phyloP scores from a whole-genome alignment of 2,329 filamentous ascomycete species.

The Stenocarpella maydis region DNA sequence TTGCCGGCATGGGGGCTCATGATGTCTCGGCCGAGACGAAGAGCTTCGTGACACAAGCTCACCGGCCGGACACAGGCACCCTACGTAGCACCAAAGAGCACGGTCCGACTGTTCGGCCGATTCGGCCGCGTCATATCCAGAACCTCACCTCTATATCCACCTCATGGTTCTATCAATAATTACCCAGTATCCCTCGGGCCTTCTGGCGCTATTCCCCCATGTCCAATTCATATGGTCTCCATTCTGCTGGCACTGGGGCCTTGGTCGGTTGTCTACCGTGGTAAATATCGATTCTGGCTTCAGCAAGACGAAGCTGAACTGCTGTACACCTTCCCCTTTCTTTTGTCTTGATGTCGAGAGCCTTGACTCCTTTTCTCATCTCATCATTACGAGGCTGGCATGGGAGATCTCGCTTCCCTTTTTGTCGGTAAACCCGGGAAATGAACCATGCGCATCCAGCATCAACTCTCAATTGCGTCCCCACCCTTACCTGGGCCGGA shows the following conservation, averaged over 20 bases:
- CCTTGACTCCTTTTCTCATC: not conserved
- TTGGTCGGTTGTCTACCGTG: not conserved
- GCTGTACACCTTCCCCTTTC: not conserved
- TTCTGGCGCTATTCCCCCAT: no score
- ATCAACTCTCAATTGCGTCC: not conserved
- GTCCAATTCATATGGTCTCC: not conserved
- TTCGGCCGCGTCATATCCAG: not conserved
- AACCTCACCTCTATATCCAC: not conserved
- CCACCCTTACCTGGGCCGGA: not conserved
- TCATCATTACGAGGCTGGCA: not conserved
- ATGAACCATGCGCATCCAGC: not conserved
- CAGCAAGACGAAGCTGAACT: not conserved
- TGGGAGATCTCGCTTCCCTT: not conserved
- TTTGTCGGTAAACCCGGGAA: not conserved
- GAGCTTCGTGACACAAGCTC: not conserved
- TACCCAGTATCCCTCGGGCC: no score
- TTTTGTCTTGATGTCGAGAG: not conserved
- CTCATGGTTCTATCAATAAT: not conserved
- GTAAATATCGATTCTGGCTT: not conserved
- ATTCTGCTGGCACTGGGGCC: not conserved
- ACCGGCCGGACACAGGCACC: slow-evolving; percentile 20
- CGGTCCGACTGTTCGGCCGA: slow-evolving; percentile 15
- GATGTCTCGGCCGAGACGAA: slow-evolving; percentile 8
- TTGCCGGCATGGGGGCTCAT: not conserved
- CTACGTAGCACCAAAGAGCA: not conserved